Conservation (phyloP, 192 early-diverging fungal species). For the Spizellomyces punctatus region DNA sequence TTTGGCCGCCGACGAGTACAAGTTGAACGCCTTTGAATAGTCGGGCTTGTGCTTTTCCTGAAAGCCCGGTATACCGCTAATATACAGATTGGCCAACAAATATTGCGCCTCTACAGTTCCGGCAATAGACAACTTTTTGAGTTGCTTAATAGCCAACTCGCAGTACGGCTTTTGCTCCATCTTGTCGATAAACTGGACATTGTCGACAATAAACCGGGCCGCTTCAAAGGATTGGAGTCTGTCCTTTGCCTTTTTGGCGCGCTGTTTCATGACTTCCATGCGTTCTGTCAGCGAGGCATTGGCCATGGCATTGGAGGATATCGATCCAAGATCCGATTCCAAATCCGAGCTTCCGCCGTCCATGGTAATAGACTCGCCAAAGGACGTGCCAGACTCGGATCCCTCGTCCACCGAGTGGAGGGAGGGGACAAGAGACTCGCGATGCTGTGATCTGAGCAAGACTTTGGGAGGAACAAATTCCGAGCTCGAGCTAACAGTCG, state of each 20-base stretch:
- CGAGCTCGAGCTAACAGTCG: neutral
- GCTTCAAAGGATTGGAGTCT: conserved; percentile 29
- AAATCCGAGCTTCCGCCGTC: conserved; percentile 22
- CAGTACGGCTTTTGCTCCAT: conserved; percentile 27
- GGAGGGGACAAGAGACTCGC: conserved; percentile 31
- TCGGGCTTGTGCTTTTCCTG: conserved; percentile 66
- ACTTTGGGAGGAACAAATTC: conserved; percentile 20
- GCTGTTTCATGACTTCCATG: conserved; percentile 30
- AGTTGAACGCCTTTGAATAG: conserved; percentile 58
- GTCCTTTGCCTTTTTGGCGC: conserved; percentile 21
- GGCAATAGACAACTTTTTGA: conserved; percentile 27
- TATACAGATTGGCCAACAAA: conserved; percentile 69
- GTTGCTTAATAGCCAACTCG: conserved; percentile 29
- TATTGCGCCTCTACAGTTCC: conserved; percentile 58
- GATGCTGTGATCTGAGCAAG: conserved; percentile 11
- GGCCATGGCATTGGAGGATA: conserved; percentile 13
- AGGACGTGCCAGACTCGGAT: conserved; percentile 9
- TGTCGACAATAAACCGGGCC: conserved; percentile 35
- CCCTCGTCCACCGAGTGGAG: conserved; percentile 11
- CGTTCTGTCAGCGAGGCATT: conserved; percentile 12
- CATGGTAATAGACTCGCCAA: conserved; percentile 14
- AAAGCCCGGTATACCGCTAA: conserved; percentile 61
- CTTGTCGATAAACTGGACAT: conserved; percentile 27
- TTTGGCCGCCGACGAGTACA: conserved; percentile 73
- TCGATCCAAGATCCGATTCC: conserved; percentile 23